A percentile compares a stretch with the other conserved stretches of the same genome.
Evolutionary conservation across 192 early-diverging fungal species (phyloP).

Genomic region (Lobosporangium transversale): DNA sequence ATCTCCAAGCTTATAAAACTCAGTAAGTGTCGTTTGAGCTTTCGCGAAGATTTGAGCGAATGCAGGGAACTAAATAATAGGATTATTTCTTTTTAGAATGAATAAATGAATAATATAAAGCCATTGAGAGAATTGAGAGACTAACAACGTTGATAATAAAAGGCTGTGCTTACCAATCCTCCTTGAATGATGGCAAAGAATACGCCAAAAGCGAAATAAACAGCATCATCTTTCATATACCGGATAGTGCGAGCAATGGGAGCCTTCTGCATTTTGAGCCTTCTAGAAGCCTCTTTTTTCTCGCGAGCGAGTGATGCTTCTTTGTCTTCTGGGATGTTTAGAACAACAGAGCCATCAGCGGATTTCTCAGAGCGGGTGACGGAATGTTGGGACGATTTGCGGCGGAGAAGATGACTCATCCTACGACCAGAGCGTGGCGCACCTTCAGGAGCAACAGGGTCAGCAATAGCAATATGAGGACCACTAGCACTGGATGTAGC

Average conservation of each 20-base stretch:
- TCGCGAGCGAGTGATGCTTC: conserved; percentile 21
- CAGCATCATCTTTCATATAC: conserved; percentile 11
- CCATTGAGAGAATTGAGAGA: background rate
- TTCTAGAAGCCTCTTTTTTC: conserved; percentile 41
- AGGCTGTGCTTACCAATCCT: conserved; percentile 47
- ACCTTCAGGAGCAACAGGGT: conserved; percentile 15
- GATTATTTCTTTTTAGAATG: too few species aligned
- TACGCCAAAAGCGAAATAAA: conserved; percentile 55
- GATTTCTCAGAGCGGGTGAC: conserved; percentile 37
- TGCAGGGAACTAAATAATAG: conserved; percentile 58
- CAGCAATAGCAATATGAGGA: conserved; percentile 35
- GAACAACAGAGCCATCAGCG: conserved; percentile 11
- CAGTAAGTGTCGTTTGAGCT: conserved; percentile 44
- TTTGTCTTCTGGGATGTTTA: conserved; percentile 21
- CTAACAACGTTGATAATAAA: too few species aligned
- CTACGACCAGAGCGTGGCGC: conserved; percentile 25
- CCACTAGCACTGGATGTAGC: background rate
- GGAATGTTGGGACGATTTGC: conserved; percentile 40
- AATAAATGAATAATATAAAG: too few species aligned
- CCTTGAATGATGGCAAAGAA: conserved; percentile 71
- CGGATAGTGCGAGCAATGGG: conserved; percentile 35
- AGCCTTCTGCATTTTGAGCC: conserved; percentile 40
- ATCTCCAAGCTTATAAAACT: conserved; percentile 40
- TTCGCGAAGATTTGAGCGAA: conserved; percentile 72
- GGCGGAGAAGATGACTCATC: conserved; percentile 39